Percentiles rank a stretch among this genome's conserved stretches.
Conservation (phyloP, 371 early-diverging fungal genomes). For the Lichtheimia ramosa region DNA sequence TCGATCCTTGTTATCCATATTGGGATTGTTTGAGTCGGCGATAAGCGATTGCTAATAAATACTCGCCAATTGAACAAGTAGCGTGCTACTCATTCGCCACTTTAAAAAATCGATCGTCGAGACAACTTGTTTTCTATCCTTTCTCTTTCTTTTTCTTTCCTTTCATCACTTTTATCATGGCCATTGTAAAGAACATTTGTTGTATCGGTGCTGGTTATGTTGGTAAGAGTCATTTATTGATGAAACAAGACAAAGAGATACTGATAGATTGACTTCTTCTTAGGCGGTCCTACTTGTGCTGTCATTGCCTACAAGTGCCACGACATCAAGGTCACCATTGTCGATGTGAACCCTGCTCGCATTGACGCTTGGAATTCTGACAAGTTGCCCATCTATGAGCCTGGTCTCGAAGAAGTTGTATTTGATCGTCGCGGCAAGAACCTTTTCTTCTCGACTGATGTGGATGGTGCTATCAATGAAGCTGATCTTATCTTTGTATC, state of each 20-base stretch:
- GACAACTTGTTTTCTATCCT: constrained; percentile 6
- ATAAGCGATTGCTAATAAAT: constrained; percentile 6
- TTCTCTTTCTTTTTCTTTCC: constrained; percentile 10
- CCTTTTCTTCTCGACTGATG: constrained; percentile 83
- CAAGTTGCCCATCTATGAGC: constrained; percentile 87
- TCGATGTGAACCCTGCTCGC: constrained; percentile 74
- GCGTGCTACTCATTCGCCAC: neutral
- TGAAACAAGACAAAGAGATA: neutral
- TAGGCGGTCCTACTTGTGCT: constrained; percentile 94
- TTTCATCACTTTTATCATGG: constrained; percentile 19
- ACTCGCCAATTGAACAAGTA: constrained; percentile 4
- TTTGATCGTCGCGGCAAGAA: constrained; percentile 72
- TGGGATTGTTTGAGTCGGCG: constrained; percentile 14
- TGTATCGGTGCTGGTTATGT: constrained; percentile 97
- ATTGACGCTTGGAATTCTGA: constrained; percentile 91
- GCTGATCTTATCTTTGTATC: constrained; percentile 89
- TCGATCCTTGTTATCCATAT: constrained; percentile 11
- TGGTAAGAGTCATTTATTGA: constrained; percentile 50
- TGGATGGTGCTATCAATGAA: constrained; percentile 71
- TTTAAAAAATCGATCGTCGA: neutral
- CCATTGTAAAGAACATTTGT: constrained; percentile 64
- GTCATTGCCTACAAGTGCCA: constrained; percentile 92
- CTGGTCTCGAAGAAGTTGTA: constrained; percentile 86
- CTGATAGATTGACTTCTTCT: neutral
- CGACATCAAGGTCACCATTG: constrained; percentile 87